Evolutionary conservation across 345 rosid species (phyloP), one percentile per base, ranked within the genome.

Genomic region (Pugionium dolabratum): DNA sequence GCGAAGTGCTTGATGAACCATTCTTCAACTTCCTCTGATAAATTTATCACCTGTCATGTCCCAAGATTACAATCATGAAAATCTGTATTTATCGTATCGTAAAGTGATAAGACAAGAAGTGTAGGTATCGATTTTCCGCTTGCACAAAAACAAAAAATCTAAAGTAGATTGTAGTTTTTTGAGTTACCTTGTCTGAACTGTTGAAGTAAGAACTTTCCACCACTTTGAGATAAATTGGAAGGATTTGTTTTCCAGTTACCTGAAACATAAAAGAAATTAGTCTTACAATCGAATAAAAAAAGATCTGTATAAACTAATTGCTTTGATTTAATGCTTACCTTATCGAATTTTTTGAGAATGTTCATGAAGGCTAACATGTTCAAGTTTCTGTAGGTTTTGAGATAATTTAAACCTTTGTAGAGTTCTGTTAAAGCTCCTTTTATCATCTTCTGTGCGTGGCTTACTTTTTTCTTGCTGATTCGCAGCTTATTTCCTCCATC

Each of bases 181-280:
- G 0, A 64, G 54, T 69, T 86, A 91, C 99, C 96, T 83, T 89
- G 76, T 95, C 89, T 33, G 99, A 88, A 78, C 86, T 83, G 79
- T 91, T 86, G 77, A 95, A 95, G 73, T 91, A 90, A 56, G 99
- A 95, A 65, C 87, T 86, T 78, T 95, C 97, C 28, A 91, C 99
- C 8, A 89, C 97, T 81, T 82, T 89, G 45, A 89, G 86, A 78
- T 95, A 95, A 30, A 88, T 80, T 62, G 96, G 95, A 43, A 86
- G 93, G 42, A 88, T 82, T 88, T 94, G 85, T 71, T 90, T 90
- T 62, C 85, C 99, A 41, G 96, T 86, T 2, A 86, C 85, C 99
- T 94, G 70, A 57, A 67, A 58, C 32, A 35, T 48, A 11, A 18
- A 39, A 63, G 32, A 33, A 1, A 2, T n/a, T 59, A 2, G 25